Conservation (phyloP, 2,329 filamentous ascomycete species). For the Plenodomus tracheiphilus region DNA sequence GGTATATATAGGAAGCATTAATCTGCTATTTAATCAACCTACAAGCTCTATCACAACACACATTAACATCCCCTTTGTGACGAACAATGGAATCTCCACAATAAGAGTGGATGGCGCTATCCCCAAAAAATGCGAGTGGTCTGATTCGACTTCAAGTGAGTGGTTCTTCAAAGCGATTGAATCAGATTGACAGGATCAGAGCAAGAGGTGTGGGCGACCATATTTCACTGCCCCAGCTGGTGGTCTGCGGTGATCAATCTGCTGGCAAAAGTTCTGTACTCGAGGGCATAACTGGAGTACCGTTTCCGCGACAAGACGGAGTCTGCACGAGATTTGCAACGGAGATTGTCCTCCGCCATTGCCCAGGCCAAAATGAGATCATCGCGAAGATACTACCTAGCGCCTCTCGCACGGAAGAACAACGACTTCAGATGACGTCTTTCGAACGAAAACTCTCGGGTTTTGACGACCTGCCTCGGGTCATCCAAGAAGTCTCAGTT, state of each 20-base stretch:
- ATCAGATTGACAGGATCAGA: conserved; percentile 9
- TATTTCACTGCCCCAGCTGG: conserved; percentile 11
- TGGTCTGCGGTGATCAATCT: conserved; percentile 23
- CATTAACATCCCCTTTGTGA: too few species aligned
- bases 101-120: too few species aligned
- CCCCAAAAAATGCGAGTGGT: too few species aligned
- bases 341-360: conserved; percentile 46
- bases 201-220: conserved; percentile 3
- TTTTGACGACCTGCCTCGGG: conserved; percentile 46
- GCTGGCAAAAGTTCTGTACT: conserved; percentile 66
- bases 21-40: too few species aligned
- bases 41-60: too few species aligned
- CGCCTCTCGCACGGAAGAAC: conserved; percentile 20
- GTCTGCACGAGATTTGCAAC: conserved; percentile 64
- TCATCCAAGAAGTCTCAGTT: conserved; percentile 53
- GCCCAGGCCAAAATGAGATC: conserved; percentile 15
- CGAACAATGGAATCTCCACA: too few species aligned
- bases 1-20: too few species aligned
- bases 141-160: neutral
- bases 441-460: conserved; percentile 37
- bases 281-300: conserved; percentile 63
- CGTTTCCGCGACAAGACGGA: conserved; percentile 58
- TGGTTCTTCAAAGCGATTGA: conserved; percentile 4
- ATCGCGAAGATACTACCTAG: conserved; percentile 3
- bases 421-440: conserved; percentile 33